phyloP scores from a whole-genome alignment of 176 grass and related monocot species.

The Aegilops umbellulata region DNA sequence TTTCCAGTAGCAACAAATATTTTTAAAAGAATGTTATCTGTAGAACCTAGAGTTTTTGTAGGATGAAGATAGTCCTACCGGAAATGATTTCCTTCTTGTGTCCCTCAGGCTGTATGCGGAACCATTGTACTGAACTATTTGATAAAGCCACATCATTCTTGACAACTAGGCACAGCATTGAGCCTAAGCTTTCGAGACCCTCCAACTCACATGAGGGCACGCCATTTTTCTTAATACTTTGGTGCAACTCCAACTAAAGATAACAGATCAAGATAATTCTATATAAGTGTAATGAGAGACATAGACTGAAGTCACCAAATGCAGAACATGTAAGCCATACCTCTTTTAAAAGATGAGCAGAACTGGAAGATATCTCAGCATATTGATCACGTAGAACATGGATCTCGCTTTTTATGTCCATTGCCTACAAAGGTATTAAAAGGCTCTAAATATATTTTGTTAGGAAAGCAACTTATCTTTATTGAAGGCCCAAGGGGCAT shows the following conservation, averaged over 20 bases:
- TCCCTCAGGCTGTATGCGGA: constrained; percentile 51
- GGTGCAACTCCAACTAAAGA: constrained; percentile 46
- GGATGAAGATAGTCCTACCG: constrained; percentile 44
- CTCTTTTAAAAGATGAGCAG: constrained; percentile 64
- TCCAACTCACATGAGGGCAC: constrained; percentile 40
- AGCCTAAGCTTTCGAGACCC: constrained; percentile 77
- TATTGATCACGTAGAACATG: constrained; percentile 61
- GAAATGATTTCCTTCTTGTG: constrained; percentile 72
- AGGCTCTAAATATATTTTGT: constrained; percentile 5
- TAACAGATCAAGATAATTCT: constrained; percentile 12
- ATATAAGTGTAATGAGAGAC: not conserved
- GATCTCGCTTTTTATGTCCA: constrained; percentile 74
- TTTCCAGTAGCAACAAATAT: constrained; percentile 10
- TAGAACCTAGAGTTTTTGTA: not conserved
- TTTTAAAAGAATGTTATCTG: not conserved
- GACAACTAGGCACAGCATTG: constrained; percentile 46
- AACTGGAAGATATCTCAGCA: constrained; percentile 51
- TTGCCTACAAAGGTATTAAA: constrained; percentile 51
- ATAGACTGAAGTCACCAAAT: not conserved
- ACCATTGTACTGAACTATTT: constrained; percentile 67
- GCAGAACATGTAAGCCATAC: constrained; percentile 28
- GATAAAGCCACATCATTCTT: constrained; percentile 32
- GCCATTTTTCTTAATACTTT: constrained; percentile 27
- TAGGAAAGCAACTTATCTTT: no score
- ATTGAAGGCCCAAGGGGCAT: no score